These are phyloP conservation scores for Lactarius akahatsu DNA, from an alignment of 768 basidiomycete genomes.

Conservation along the genomic window DNA sequence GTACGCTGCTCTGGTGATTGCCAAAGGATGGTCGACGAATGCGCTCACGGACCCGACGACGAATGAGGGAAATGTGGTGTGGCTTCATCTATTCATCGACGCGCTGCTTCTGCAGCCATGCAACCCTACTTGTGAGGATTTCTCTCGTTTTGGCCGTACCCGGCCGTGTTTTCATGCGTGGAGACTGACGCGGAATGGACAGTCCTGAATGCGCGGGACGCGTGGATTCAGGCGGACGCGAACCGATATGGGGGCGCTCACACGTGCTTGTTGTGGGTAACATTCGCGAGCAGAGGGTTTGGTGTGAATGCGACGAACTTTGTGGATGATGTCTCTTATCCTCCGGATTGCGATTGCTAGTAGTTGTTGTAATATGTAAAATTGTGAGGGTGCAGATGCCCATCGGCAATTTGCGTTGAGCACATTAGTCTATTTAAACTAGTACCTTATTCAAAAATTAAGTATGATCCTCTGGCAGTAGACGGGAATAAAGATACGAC, in stretches of 20 bases:
- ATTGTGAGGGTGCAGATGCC: no score
- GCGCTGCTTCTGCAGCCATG: constrained; percentile 47
- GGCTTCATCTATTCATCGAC: constrained; percentile 51
- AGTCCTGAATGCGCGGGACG: constrained; percentile 50
- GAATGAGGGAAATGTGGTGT: constrained; percentile 50
- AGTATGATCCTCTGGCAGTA: no score
- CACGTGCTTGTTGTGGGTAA: constrained; percentile 47
- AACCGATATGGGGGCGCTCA: constrained; percentile 46
- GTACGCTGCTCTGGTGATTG: constrained; percentile 35
- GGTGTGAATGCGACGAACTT: constrained; percentile 41
- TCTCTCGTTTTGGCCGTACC: neutral
- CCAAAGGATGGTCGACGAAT: constrained; percentile 32
- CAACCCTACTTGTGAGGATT: constrained; percentile 48
- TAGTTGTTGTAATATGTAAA: no score
- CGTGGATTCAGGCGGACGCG: constrained; percentile 52
- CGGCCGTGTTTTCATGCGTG: neutral
- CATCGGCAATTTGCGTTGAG: no score
- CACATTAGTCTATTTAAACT: no score
- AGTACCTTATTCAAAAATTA: no score
- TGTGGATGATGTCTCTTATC: constrained; percentile 35
- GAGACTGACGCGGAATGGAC: neutral
- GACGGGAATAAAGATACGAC: no score
- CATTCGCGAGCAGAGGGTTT: constrained; percentile 51
- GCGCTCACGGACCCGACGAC: constrained; percentile 44
- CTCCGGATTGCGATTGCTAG: no score